Evolutionary conservation across 805 yeast species (phyloP), one percentile per base, ranked within the genome.

Genomic region (Metschnikowia corniflorae): DNA sequence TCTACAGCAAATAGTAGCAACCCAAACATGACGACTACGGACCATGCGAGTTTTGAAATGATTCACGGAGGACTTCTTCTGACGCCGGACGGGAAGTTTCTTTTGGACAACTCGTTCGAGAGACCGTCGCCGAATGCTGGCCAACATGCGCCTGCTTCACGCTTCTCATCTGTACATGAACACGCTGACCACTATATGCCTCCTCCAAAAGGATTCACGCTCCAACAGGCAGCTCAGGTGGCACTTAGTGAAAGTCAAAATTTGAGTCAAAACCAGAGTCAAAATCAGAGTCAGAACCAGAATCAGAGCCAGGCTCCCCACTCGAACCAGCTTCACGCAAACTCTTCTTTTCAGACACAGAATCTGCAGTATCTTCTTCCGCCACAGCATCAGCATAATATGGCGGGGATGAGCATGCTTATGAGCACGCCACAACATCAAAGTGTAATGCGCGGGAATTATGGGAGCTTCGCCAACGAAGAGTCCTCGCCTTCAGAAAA

Each of bases 361-460:
- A 35, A 23, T 24, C 36, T 33, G 16, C 44, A 29, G 15, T 27
- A 29, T 9, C 37, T 21, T 21, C 39, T 16, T n/a, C 43, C 32
- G 14, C 40, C 26, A 7, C 39, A 23, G 14, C 43, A 32, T 22
- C 46, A 37, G 25, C 24, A 46, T 23, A 12, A 44, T 33, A 21
- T 47, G 40, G 29, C 46, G 27, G n/a, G n/a, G n/a, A 26, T 49
- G 47, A 41, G 41, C 39, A 63, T 62, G 65, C 53, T 61, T 57
- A 63, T 67, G 69, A 65, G 71, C 33, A 67, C 73, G 5, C 73
- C 73, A 4, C 69, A 63, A 37, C 70, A 63, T 42, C 64, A 57
- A 22, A 52, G 50, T 35, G 44, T 60, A 5, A 33, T 53, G 13
- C 49, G 53, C 37, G 26, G 18, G 3, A 19, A 22, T 17, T 19